Evolutionary conservation across 1,284 basidiomycete species (phyloP), one percentile per base, ranked within the genome.

Genomic region (Apiotrichum brassicae): DNA sequence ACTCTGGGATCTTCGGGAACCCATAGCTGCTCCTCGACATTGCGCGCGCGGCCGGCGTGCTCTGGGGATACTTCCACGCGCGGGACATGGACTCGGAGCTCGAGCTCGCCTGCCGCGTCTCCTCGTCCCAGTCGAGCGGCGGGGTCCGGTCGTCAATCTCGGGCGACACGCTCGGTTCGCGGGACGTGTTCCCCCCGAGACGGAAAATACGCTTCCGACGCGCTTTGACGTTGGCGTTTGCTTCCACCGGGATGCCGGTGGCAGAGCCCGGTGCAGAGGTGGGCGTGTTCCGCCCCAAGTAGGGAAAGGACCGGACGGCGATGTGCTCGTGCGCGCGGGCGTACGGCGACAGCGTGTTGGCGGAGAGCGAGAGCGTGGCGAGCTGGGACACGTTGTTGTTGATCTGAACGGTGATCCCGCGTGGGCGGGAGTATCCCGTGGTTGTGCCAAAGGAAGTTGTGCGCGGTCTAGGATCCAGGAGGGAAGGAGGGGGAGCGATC

Each of bases 341-440:
- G 70, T 91, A 94, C 0, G 91, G 91, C 2, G 86, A 89, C 2
- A 95, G 76, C 0, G 91, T 95, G 64, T 93, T 90, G 60, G 93
- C 88, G 3, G 87, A 89, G 57, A 85, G 80, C 20, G 82, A 84
- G 48, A 95, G 80, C 3, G 86, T 87, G 18, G 86, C 84, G 18
- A 95, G 76, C 56, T 92, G 86, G 43, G 85, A 85, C 20, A 93
- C 78, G 8, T 82, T 81, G 61, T 83, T 83, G 74, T 86, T 88
- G 47, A 81, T 82, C 22, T 83, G 82, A 47, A 89, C 78, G 18
- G 85, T 77, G 61, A 89, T 87, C 8, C 55, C 45, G 8, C 30
- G 9, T 11, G 37, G 24, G 23, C n/a, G 23, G 28, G 16, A 2
- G 16, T 42, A 8, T 22, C 9, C 23, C 25, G 39, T 24, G 22